Evolutionary conservation across 2,329 filamentous ascomycete genomes (phyloP).

Genomic region (Falciphora oryzae): DNA sequence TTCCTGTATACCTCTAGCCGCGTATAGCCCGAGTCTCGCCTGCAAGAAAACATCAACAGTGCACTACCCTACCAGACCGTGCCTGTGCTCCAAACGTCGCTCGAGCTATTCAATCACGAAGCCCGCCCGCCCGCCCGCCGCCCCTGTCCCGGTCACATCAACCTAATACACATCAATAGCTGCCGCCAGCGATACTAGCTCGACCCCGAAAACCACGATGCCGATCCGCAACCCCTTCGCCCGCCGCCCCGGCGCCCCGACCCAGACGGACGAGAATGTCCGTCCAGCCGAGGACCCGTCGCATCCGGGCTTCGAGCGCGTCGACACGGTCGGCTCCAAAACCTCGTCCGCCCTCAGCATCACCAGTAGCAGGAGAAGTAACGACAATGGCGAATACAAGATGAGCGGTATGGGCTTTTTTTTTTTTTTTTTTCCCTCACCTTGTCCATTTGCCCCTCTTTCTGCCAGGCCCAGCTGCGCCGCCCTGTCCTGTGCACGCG

Average conservation of each 20-base stretch:
- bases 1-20: too few species aligned
- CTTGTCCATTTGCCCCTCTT: neutral
- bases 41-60: too few species aligned
- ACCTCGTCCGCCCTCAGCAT: conserved; percentile 58
- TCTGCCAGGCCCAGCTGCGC: neutral
- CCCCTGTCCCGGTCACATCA: neutral
- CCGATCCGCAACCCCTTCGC: conserved; percentile 69
- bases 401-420: conserved; percentile 60
- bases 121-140: neutral
- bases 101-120: too few species aligned
- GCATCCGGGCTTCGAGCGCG: conserved; percentile 51
- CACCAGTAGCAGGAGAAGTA: conserved; percentile 48
- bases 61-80: too few species aligned
- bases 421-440: neutral
- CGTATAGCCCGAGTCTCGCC: too few species aligned
- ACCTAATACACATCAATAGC: neutral
- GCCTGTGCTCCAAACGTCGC: too few species aligned
- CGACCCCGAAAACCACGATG: conserved; percentile 39
- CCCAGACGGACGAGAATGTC: conserved; percentile 47
- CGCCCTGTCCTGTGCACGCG: conserved; percentile 1
- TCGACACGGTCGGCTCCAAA: conserved; percentile 58
- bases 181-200: neutral
- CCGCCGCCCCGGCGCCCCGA: conserved; percentile 46
- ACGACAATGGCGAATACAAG: conserved; percentile 68
- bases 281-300: conserved; percentile 36